These are phyloP conservation scores for sunflower (Helianthus annuus) DNA, from an alignment of 129 eudicot species.

Conservation along the genomic window HanXRQr2.0-SUNRISE NC_035438.2:22817225-22817724, in stretches of 20 bases:
- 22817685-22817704: neutral
- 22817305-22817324: constrained; percentile 80
- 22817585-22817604: constrained; percentile 72
- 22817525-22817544: constrained; percentile 91
- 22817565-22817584: constrained; percentile 79
- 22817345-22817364: constrained; percentile 75
- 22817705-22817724: constrained; percentile 36
- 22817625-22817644: constrained; percentile 59
- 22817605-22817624: constrained; percentile 92
- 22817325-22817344: constrained; percentile 88
- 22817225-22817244: constrained; percentile 56
- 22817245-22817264: constrained; percentile 86
- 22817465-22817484: constrained; percentile 61
- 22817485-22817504: constrained; percentile 48
- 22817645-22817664: neutral
- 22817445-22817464: constrained; percentile 88
- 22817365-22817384: constrained; percentile 83
- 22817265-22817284: constrained; percentile 59
- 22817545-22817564: constrained; percentile 62
- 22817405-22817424: constrained; percentile 93
- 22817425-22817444: constrained; percentile 94
- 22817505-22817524: constrained; percentile 58
- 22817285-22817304: constrained; percentile 91
- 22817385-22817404: constrained; percentile 96
- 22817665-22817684: constrained; percentile 6